Evolutionary conservation across 2,329 filamentous ascomycete genomes (phyloP).

Genomic region (Neofusicoccum ribis): DNA sequence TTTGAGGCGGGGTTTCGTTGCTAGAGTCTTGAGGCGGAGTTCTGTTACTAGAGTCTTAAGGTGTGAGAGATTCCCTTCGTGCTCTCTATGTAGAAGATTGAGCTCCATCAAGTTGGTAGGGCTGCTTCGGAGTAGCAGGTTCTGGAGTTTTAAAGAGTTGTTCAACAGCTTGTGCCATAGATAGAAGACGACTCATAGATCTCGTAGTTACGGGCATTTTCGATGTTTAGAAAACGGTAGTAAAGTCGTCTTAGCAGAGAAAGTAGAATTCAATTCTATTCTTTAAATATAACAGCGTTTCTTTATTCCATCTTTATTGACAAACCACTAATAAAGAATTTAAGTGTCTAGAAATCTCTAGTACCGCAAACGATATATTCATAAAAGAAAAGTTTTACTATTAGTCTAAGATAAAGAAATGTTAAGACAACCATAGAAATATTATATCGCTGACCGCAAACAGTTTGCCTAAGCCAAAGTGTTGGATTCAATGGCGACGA

Average conservation of each 20-base stretch:
- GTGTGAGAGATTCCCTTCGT: too few relatives aligned
- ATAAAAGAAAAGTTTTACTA: neutral
- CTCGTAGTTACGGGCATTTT: neutral
- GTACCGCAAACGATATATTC: neutral
- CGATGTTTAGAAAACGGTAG: neutral
- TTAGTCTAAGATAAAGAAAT: neutral
- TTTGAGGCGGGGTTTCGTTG: too few relatives aligned
- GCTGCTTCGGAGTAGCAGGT: neutral
- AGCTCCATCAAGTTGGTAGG: neutral
- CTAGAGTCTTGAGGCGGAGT: too few relatives aligned
- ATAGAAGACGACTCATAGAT: neutral
- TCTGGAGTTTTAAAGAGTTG: neutral
- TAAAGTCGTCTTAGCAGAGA: neutral
- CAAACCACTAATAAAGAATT: neutral
- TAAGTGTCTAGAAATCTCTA: neutral
- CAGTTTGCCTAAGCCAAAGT: too few relatives aligned
- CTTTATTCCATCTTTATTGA: neutral
- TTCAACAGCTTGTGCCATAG: neutral
- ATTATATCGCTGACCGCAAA: too few relatives aligned
- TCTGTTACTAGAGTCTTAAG: too few relatives aligned
- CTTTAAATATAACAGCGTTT: neutral
- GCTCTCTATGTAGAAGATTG: conserved; percentile 2
- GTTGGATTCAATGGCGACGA: too few relatives aligned
- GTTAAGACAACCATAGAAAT: too few relatives aligned
- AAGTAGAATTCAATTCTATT: neutral